phyloP scores from a whole-genome alignment of 2,329 filamentous ascomycete species.

The Pleoardoris graminearum region DNA sequence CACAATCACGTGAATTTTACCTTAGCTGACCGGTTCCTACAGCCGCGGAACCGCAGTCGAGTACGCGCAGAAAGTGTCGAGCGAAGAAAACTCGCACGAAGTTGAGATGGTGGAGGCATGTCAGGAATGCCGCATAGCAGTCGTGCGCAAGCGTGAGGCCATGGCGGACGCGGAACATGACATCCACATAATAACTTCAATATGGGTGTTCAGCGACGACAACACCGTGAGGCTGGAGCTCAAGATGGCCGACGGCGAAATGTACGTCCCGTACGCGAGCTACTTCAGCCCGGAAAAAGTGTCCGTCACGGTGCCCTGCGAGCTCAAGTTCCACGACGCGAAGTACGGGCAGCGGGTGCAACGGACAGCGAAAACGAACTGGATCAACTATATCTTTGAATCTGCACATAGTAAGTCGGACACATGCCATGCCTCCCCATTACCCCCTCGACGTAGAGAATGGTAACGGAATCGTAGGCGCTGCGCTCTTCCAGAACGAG shows the following conservation, averaged over 20 bases:
- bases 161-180: slow-evolving; percentile 32
- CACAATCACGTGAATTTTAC: not conserved
- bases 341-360: slow-evolving; percentile 39
- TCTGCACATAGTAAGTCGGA: slow-evolving; percentile 29
- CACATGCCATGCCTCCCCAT: no score
- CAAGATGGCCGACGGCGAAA: slow-evolving; percentile 45
- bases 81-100: slow-evolving; percentile 41
- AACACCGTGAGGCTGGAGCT: slow-evolving; percentile 49
- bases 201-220: slow-evolving; percentile 52
- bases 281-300: slow-evolving; percentile 53
- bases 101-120: slow-evolving; percentile 48
- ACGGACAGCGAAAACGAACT: slow-evolving; percentile 46
- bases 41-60: slow-evolving; percentile 48
- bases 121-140: slow-evolving; percentile 46
- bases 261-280: slow-evolving; percentile 51
- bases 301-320: slow-evolving; percentile 44
- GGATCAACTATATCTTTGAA: slow-evolving; percentile 52
- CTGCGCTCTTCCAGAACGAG: slow-evolving; percentile 51
- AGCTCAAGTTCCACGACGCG: slow-evolving; percentile 47
- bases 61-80: slow-evolving; percentile 44
- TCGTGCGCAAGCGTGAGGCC: slow-evolving; percentile 50
- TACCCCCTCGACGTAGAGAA: no score
- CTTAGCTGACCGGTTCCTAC: not conserved
- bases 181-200: slow-evolving; percentile 47
- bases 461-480: no score